Conservation (phyloP, 495 filamentous ascomycete species). For the Penicillium parvum region DNA sequence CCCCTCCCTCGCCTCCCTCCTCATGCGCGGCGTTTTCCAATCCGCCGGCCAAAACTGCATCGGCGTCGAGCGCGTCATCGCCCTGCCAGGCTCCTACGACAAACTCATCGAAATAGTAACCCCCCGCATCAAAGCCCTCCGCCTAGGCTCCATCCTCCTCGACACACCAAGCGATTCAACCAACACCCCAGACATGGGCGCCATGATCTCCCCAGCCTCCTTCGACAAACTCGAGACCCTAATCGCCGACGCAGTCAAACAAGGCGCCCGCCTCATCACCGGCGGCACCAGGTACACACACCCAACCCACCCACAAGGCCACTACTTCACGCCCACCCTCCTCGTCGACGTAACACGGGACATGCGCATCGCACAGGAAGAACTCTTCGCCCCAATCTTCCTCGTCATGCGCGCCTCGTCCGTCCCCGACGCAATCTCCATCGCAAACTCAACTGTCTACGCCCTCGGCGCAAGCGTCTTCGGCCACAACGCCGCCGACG, state of each 20-base stretch:
- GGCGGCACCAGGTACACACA: slow-evolving; percentile 74
- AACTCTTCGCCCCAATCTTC: slow-evolving; percentile 91
- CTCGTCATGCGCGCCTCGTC: slow-evolving; percentile 67
- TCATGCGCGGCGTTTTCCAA: slow-evolving; percentile 91
- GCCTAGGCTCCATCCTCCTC: slow-evolving; percentile 63
- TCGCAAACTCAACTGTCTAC: slow-evolving; percentile 75
- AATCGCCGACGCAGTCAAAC: slow-evolving; percentile 67
- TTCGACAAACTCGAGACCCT: slow-evolving; percentile 68
- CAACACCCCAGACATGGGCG: slow-evolving; percentile 68
- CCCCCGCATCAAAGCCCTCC: slow-evolving; percentile 65
- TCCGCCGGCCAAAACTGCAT: slow-evolving; percentile 98
- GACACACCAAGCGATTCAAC: slow-evolving; percentile 25
- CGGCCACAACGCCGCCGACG: slow-evolving; percentile 46
- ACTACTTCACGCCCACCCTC: slow-evolving; percentile 89
- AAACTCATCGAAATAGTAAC: slow-evolving; percentile 65
- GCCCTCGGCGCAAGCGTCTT: slow-evolving; percentile 82
- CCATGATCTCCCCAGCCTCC: slow-evolving; percentile 73
- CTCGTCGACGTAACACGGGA: slow-evolving; percentile 73
- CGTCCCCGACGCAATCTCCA: slow-evolving; percentile 56
- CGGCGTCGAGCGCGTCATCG: slow-evolving; percentile 90
- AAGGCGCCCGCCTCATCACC: slow-evolving; percentile 74
- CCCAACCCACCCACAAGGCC: slow-evolving; percentile 65
- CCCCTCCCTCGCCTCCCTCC: slow-evolving; percentile 64
- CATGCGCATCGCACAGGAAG: slow-evolving; percentile 84
- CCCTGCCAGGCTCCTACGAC: slow-evolving; percentile 67